Percentiles rank a stretch among this genome's conserved stretches.
Conservation (phyloP, 2,329 filamentous ascomycete genomes). For the Fonsecaea multimorphosa region DNA sequence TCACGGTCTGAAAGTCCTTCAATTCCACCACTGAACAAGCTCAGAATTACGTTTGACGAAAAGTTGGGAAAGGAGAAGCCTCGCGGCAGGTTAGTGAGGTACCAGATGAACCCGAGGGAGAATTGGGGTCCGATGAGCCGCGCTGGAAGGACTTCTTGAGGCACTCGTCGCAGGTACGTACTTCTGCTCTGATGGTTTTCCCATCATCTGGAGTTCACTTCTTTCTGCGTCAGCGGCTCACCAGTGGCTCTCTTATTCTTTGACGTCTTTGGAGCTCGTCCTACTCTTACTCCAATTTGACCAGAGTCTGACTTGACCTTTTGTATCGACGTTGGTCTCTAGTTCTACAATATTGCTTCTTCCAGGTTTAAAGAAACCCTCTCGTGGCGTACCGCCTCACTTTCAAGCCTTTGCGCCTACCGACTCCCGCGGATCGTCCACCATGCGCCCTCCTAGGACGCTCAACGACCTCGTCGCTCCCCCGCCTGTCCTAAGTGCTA, state of each 20-base stretch:
- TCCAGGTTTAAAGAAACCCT: not conserved
- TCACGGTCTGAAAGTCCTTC: slow-evolving; percentile 32
- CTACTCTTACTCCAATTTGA: not conserved
- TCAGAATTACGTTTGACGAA: slow-evolving; percentile 80
- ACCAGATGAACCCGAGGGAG: slow-evolving; percentile 85
- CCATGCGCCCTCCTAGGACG: no score
- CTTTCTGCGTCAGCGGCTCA: not conserved
- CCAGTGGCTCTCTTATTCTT: not conserved
- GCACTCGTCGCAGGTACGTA: not conserved
- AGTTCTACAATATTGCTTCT: not conserved
- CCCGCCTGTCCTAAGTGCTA: no score
- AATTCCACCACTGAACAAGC: slow-evolving; percentile 46
- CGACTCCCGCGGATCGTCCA: no score
- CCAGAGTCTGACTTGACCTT: not conserved
- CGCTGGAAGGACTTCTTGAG: slow-evolving; percentile 40
- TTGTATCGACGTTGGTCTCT: not conserved
- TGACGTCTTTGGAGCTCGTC: not conserved
- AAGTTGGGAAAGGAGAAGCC: slow-evolving; percentile 72
- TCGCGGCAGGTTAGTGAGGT: slow-evolving; percentile 75
- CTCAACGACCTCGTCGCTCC: no score
- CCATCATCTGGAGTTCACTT: not conserved
- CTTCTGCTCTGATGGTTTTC: not conserved
- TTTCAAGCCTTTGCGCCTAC: not conserved
- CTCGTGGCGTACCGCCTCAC: not conserved
- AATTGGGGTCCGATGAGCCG: slow-evolving; percentile 88